phyloP scores from a whole-genome alignment of 2,329 filamentous ascomycete genomes.

The Hymenoscyphus linearis region DNA sequence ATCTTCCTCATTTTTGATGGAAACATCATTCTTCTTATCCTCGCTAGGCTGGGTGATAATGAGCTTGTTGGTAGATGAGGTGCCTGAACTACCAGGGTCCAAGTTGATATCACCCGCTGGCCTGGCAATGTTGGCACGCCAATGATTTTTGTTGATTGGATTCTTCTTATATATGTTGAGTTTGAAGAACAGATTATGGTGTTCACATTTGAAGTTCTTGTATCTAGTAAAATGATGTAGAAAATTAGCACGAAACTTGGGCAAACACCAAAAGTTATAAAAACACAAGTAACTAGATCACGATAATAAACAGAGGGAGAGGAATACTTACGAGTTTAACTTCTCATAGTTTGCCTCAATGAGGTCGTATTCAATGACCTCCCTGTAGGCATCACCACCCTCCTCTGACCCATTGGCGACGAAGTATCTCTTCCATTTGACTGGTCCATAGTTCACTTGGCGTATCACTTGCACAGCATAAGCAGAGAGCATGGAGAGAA shows the following conservation, averaged over 20 bases:
- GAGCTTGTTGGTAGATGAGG: neutral
- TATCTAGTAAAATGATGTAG: conserved; percentile 28
- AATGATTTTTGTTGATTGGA: conserved; percentile 41
- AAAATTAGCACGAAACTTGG: neutral
- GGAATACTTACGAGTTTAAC: conserved; percentile 39
- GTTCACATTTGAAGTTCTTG: conserved; percentile 42
- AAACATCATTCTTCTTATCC: neutral
- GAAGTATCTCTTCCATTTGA: conserved; percentile 42
- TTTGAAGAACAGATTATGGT: conserved; percentile 44
- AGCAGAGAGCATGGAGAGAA: neutral
- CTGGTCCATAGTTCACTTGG: conserved; percentile 41
- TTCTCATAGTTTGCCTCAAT: conserved; percentile 41
- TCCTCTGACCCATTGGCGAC: conserved; percentile 12
- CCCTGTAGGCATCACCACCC: conserved; percentile 27
- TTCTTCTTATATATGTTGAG: conserved; percentile 45
- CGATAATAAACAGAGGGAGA: neutral
- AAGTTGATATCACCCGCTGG: conserved; percentile 38
- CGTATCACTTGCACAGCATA: conserved; percentile 38
- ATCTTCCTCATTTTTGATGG: neutral
- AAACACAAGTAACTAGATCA: neutral
- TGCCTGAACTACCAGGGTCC: neutral
- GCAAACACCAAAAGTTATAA: neutral
- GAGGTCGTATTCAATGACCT: conserved; percentile 35
- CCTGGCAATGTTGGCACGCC: conserved; percentile 39
- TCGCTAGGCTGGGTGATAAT: neutral